phyloP scores from a whole-genome alignment of 352 stramenopile genomes.

The Globisporangium iwayamae region DNA sequence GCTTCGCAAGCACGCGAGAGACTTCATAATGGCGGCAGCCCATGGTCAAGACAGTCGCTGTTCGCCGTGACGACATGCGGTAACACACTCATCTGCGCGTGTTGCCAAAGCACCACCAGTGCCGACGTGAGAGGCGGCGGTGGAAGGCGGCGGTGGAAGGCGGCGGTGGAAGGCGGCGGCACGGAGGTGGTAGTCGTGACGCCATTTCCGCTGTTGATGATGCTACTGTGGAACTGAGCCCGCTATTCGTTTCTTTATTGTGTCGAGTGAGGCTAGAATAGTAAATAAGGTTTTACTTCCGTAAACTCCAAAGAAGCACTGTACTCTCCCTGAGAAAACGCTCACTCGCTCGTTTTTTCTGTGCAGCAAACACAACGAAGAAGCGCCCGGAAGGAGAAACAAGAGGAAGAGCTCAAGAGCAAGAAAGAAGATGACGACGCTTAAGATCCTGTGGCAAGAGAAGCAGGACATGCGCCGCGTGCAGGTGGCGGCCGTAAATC shows the following conservation, averaged over 20 bases:
- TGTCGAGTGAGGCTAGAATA: no score
- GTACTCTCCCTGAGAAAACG: neutral
- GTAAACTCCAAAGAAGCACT: neutral
- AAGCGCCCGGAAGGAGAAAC: neutral
- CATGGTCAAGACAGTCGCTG: neutral
- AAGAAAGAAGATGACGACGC: constrained; percentile 55
- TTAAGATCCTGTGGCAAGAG: constrained; percentile 82
- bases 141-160: neutral
- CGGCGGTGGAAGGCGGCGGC: neutral
- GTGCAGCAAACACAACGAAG: neutral
- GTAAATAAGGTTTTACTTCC: no score
- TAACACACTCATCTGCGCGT: neutral
- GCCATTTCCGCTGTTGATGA: neutral
- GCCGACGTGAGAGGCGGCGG: neutral
- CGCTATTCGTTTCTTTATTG: no score
- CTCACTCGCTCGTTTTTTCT: neutral
- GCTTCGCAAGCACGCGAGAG: neutral
- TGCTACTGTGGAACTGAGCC: neutral
- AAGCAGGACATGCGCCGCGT: constrained; percentile 85
- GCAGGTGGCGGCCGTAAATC: constrained; percentile 62
- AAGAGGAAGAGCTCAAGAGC: neutral
- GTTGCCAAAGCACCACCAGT: neutral
- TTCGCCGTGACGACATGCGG: neutral
- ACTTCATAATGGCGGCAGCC: neutral
- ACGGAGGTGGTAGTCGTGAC: neutral